phyloP scores from a whole-genome alignment of 257 asterid genomes.

The Thymus quinquecostatus region DNA sequence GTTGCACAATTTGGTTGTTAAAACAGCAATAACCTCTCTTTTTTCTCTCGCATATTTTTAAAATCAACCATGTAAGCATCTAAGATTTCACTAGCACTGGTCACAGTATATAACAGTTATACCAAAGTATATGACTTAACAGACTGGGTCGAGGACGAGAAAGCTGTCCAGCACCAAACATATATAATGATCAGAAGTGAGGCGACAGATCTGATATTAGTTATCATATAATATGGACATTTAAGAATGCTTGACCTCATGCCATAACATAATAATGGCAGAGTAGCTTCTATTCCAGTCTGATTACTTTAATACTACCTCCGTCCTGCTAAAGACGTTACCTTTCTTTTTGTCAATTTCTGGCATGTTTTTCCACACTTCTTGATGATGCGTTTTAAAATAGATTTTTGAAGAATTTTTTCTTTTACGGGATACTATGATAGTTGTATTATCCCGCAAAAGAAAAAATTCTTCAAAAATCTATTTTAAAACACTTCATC shows the following conservation, averaged over 20 bases:
- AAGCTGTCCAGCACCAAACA: conserved; percentile 12
- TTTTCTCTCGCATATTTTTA: neutral
- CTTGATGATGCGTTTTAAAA: too few species aligned
- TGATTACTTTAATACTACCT: neutral
- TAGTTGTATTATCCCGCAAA: too few species aligned
- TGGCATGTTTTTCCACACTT: too few species aligned
- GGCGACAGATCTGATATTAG: neutral
- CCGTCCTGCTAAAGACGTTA: too few species aligned
- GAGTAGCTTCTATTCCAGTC: neutral
- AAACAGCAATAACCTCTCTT: neutral
- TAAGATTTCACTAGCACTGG: neutral
- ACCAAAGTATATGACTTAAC: neutral
- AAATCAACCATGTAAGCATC: neutral
- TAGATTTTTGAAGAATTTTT: too few species aligned
- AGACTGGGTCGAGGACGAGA: neutral
- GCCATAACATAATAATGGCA: conserved; percentile 13
- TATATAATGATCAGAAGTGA: neutral
- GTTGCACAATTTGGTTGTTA: neutral
- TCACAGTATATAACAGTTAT: neutral
- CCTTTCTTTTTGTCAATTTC: too few species aligned
- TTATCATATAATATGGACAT: neutral
- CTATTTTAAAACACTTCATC: too few species aligned
- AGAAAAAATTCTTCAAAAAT: too few species aligned
- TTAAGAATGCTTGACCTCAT: conserved; percentile 8
- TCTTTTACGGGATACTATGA: too few species aligned